Base-by-base conservation (phyloP, 345 rosid genomes). In the Abelmoschus esculentus region DNA sequence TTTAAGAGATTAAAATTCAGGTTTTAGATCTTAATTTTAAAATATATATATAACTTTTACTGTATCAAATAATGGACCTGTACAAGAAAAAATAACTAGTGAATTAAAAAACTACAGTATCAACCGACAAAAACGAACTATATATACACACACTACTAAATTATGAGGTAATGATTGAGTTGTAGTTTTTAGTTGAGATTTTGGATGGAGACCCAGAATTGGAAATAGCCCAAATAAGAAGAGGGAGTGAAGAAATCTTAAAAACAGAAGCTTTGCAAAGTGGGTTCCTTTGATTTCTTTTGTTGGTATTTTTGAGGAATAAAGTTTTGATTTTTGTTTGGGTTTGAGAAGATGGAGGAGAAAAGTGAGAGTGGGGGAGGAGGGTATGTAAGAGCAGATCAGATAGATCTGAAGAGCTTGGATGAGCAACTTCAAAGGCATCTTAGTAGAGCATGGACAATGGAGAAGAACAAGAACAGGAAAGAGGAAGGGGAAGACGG, bases 391-490 rank as follows among this genome's bases (percentile, higher is more conserved):
- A 85, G 98, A 69, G 98, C 98, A 12, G 97, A 91, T 86, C 93
- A 89, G 87, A 93, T 93, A 80, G 97, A 93, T 81, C 87, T 93
- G 70, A 93, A 89, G 85, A 86, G 92, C 78, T 73, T 93, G 26
- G 98, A 93, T 75, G 98, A 91, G 79, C 98, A 93, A 75, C 76
- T 93, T 1, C 95, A 93, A 83, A 83, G 91, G 82, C 98, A 93
- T 77, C 78, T 91, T 58, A 87, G 83, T 80, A 88, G 80, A 77
- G 93, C 95, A 58, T 76, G 87, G 87, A 86, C 95, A 32, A 79
- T 85, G 91, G 97, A 93, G 77, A 93, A 89, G 86, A 87, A 83
- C 77, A 87, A 83, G 78, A 79, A 76, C 32, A 31, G 32, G 32
- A 31, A 31, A 58, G 84, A 78, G 44, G 80, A 77, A 54, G 82